Percentiles rank a stretch among this genome's conserved stretches.
Conservation (phyloP, 2,329 filamentous ascomycete genomes). For the Epichloe gansuensis region DNA sequence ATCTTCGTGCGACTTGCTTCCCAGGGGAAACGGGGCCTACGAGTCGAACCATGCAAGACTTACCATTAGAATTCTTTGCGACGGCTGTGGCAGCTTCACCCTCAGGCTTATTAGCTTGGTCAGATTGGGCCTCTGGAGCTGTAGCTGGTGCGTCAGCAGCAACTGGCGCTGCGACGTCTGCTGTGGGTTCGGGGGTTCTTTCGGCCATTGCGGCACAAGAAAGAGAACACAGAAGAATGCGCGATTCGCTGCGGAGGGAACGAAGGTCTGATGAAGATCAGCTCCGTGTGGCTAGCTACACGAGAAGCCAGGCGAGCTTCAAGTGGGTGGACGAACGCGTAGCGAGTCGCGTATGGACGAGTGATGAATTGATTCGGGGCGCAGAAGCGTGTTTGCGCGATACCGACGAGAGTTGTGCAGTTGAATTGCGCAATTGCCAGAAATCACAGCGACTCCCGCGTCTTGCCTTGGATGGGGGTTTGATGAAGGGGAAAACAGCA, state of each 20-base stretch:
- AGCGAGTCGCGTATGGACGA: slow-evolving; percentile 10
- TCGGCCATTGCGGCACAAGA: slow-evolving; percentile 25
- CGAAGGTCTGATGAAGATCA: slow-evolving; percentile 2
- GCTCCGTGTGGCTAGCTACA: neutral
- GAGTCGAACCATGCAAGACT: slow-evolving; percentile 10
- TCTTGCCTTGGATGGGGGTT: slow-evolving; percentile 4
- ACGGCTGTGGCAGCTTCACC: slow-evolving; percentile 17
- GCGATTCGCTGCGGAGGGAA: slow-evolving; percentile 6
- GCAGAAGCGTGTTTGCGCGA: slow-evolving; percentile 5
- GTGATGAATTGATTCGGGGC: neutral
- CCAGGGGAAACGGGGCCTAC: neutral
- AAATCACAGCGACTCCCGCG: slow-evolving; percentile 5
- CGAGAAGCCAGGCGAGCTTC: slow-evolving; percentile 5
- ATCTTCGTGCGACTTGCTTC: neutral
- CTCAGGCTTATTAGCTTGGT: slow-evolving; percentile 13
- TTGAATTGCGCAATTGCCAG: slow-evolving; percentile 6
- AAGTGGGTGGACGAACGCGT: slow-evolving; percentile 11
- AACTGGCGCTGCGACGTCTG: slow-evolving; percentile 21
- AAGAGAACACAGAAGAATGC: slow-evolving; percentile 9
- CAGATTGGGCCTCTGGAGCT: slow-evolving; percentile 12
- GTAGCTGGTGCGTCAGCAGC: slow-evolving; percentile 18
- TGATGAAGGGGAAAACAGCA: slow-evolving; percentile 2
- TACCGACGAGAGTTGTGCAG: neutral
- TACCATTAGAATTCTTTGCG: slow-evolving; percentile 20
- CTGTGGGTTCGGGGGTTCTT: slow-evolving; percentile 23